Conservation (phyloP, 768 basidiomycete genomes). For the Tylopilus subfusipes region DNA sequence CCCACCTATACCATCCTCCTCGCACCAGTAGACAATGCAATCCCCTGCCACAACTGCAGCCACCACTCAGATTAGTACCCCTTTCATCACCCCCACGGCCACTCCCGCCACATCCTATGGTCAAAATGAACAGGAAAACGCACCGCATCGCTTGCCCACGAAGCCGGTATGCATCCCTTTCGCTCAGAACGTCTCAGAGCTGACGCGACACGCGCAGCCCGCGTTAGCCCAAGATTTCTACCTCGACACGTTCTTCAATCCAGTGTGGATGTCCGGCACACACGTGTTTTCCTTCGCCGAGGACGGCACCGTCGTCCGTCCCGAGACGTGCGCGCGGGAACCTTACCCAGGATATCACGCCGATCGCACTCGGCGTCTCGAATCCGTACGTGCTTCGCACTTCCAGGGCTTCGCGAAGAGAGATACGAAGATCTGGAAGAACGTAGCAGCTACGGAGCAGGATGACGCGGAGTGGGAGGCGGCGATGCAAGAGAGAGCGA, state of each 20-base stretch:
- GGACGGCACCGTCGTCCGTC: constrained; percentile 7
- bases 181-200: no score
- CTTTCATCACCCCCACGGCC: neutral
- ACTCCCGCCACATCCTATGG: neutral
- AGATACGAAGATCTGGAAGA: constrained; percentile 18
- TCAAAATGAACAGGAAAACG: neutral
- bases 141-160: neutral
- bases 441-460: constrained; percentile 3
- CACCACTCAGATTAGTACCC: neutral
- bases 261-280: constrained; percentile 30
- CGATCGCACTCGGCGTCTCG: neutral
- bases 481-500: neutral
- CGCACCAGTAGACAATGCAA: neutral
- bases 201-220: neutral
- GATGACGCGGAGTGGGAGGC: neutral
- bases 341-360: constrained; percentile 2
- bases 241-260: constrained; percentile 43
- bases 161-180: neutral
- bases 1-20: neutral
- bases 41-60: neutral
- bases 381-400: neutral
- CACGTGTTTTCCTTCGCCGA: constrained; percentile 11
- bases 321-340: neutral
- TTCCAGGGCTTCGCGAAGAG: neutral
- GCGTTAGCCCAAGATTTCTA: constrained; percentile 38